Conservation (phyloP, 2,329 filamentous ascomycete species). For the Cercospora sp. region DNA sequence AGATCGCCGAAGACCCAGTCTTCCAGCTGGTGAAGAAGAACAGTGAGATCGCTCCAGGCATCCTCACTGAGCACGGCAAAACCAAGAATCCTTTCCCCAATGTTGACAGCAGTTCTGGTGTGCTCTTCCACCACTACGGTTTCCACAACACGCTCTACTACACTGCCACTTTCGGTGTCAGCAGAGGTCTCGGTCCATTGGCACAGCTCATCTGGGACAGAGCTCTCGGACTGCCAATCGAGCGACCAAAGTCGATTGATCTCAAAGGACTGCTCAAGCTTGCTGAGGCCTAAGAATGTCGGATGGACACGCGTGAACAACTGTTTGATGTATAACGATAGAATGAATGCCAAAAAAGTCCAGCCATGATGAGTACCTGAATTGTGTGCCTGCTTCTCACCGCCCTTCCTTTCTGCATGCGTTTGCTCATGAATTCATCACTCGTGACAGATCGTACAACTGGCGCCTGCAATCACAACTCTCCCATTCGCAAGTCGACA, state of each 20-base stretch:
- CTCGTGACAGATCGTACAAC: not conserved
- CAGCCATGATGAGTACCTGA: not conserved
- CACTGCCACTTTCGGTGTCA: constrained; percentile 70
- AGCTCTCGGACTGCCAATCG: constrained; percentile 89
- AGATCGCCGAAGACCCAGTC: constrained; percentile 83
- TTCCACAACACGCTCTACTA: constrained; percentile 98
- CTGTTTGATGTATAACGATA: constrained; percentile 4
- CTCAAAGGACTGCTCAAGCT: constrained; percentile 77
- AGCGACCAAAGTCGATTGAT: constrained; percentile 97
- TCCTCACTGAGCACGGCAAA: constrained; percentile 92
- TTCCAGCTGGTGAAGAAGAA: constrained; percentile 95
- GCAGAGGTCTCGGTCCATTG: constrained; percentile 75
- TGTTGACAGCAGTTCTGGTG: constrained; percentile 88
- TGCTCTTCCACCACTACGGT: constrained; percentile 96
- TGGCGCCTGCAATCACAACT: constrained; percentile 13
- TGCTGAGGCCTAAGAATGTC: constrained; percentile 36
- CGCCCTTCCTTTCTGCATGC: not conserved
- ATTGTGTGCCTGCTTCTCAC: not conserved
- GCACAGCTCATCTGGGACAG: constrained; percentile 97
- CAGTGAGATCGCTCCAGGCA: constrained; percentile 83
- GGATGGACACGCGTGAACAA: not conserved
- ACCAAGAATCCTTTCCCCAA: constrained; percentile 74
- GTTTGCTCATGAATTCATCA: not conserved
- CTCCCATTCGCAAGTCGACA: constrained; percentile 31
- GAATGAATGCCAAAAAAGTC: not conserved